A percentile compares a stretch with the other conserved stretches of the same genome.
Conservation (phyloP, 2,329 filamentous ascomycete genomes). For the Chaetomiaceae sp. region DNA sequence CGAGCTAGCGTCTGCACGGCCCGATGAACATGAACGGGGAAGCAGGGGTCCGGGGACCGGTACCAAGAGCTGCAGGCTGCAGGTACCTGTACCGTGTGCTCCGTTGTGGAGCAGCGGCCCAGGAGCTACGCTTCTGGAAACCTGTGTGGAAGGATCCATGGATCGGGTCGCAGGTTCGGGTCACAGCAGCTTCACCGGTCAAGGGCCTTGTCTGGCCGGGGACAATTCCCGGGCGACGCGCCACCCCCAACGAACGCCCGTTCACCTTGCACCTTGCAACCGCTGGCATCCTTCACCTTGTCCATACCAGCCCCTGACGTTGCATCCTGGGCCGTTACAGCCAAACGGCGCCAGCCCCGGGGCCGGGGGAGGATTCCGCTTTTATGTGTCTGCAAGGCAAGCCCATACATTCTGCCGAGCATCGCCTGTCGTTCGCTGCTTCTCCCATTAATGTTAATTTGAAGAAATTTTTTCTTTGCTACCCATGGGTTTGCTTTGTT, state of each 20-base stretch:
- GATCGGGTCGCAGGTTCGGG: background rate
- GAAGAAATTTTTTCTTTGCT: slow-evolving; percentile 4
- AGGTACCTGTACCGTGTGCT: background rate
- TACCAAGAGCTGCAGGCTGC: slow-evolving; percentile 7
- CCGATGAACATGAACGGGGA: slow-evolving; percentile 3
- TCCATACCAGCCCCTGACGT: slow-evolving; percentile 4
- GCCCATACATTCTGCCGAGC: slow-evolving; percentile 6
- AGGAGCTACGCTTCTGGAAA: slow-evolving; percentile 11
- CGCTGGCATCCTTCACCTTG: slow-evolving; percentile 4
- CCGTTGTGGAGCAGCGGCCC: background rate
- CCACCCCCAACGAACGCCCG: background rate
- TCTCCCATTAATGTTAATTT: background rate
- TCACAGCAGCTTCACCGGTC: background rate
- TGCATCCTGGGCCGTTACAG: slow-evolving; percentile 6
- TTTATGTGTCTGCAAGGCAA: slow-evolving; percentile 11
- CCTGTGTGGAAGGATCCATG: slow-evolving; percentile 7
- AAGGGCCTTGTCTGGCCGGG: too few species aligned
- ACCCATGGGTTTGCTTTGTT: background rate
- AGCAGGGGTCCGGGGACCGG: background rate
- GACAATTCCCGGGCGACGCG: background rate
- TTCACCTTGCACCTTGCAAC: too few species aligned
- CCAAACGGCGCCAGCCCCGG: slow-evolving; percentile 17
- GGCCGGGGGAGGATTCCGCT: slow-evolving; percentile 20
- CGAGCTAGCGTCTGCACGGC: slow-evolving; percentile 6
- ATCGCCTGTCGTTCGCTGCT: background rate